Base-by-base conservation (phyloP, 1,284 basidiomycete genomes). In the Trichosporon asahii region DNA sequence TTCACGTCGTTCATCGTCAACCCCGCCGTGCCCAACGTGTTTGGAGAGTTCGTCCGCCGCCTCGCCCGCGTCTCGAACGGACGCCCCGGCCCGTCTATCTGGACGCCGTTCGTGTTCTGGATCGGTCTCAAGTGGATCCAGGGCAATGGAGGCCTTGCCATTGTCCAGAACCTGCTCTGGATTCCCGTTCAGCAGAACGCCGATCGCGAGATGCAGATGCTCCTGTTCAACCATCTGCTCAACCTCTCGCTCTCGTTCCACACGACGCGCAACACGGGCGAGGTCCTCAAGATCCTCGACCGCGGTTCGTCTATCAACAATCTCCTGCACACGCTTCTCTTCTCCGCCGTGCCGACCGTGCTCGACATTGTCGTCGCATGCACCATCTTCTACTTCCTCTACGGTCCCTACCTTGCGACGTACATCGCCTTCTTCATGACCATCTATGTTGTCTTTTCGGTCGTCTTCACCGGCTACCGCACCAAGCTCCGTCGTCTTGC, bases 261-360 rank as follows among this genome's bases (percentile, higher is more conserved):
- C 81, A 88, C 98, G n/a, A 90, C 91, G 12, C 86, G 96, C 29
- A 96, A 98, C 79, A 99, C 96, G 0, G 97, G 96, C 40, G 97
- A 96, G 12, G 94, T 99, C 27, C 96, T 95, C 2, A 86, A 95
- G 49, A 96, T 96, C 21, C 98, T 99, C 78, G 96, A 99, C 82
- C 88, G 95, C n/a, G 97, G 96, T 29, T 98, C 96, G 81, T 96
- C 97, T 23, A 97, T 99, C 76, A 94, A 94, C 0, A 98, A 98
- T 83, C 88, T 99, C 29, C 85, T 99, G 31, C 91, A 93, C 75
- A 92, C 94, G 2, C 89, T 98, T 67, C 87, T 99, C 2, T 99
- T 98, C 83, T 91, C 94, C 35, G 93, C 98, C 64, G 90, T 92
- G 0, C 96, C 96, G 0, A 98, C 96, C 0, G 92, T 95, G 0